These are phyloP conservation scores for Paraglomus occultum DNA, from an alignment of 192 early-diverging fungal genomes.

Conservation along the genomic window DNA sequence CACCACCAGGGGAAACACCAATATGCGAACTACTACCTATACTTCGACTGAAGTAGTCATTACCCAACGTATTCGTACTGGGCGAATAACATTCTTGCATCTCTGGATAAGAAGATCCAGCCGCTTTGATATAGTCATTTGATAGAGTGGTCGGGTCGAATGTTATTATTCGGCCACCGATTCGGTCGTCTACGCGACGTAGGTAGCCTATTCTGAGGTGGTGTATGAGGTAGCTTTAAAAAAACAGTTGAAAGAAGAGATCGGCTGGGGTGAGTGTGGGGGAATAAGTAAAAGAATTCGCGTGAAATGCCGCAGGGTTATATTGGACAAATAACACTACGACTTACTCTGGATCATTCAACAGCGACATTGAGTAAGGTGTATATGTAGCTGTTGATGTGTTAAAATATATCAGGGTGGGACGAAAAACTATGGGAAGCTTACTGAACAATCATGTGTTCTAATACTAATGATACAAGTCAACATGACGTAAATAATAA, in stretches of 20 bases:
- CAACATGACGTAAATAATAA: no score
- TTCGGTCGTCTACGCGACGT: slow-evolving; percentile 64
- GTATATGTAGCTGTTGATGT: no score
- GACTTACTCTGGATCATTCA: slow-evolving; percentile 32
- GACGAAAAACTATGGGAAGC: background rate
- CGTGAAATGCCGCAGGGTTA: no score
- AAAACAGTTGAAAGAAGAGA: background rate
- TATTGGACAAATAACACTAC: background rate
- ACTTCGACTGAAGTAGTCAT: slow-evolving; percentile 11
- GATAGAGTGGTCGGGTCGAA: slow-evolving; percentile 57
- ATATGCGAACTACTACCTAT: background rate
- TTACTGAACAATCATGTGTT: no score
- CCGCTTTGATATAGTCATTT: slow-evolving; percentile 60
- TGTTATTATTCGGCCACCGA: slow-evolving; percentile 69
- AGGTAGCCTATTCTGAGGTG: slow-evolving; percentile 74
- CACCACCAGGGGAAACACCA: slow-evolving; percentile 6
- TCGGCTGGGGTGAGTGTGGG: no score
- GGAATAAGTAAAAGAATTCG: no score
- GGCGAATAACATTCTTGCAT: slow-evolving; percentile 61
- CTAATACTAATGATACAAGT: no score
- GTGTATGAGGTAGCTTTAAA: slow-evolving; percentile 62
- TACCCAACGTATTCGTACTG: slow-evolving; percentile 20
- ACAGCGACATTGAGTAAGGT: slow-evolving; percentile 22
- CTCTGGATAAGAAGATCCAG: slow-evolving; percentile 55
- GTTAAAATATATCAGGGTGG: background rate